phyloP scores from a whole-genome alignment of 2,329 filamentous ascomycete species.

The Colletotrichum agaves region DNA sequence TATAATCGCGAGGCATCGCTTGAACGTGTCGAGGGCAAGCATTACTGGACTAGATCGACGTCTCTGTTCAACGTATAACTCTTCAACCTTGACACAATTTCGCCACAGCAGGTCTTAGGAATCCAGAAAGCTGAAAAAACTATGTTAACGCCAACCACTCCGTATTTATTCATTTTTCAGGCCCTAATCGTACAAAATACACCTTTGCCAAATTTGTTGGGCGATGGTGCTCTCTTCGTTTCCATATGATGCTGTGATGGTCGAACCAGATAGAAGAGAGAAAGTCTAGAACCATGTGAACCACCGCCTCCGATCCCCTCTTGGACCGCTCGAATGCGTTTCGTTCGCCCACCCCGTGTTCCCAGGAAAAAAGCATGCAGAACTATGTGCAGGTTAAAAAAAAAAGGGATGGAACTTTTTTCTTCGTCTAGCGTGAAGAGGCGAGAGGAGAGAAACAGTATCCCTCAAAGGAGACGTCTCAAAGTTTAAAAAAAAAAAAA shows the following conservation, averaged over 20 bases:
- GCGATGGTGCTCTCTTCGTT: constrained; percentile 15
- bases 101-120: too few species aligned
- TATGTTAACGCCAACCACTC: constrained; percentile 22
- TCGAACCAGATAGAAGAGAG: constrained; percentile 2
- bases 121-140: neutral
- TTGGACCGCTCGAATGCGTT: constrained; percentile 37
- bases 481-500: neutral
- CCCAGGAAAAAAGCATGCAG: constrained; percentile 29
- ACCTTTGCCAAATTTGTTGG: neutral
- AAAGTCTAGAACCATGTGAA: constrained; percentile 30
- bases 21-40: too few species aligned
- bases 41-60: too few species aligned
- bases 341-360: constrained; percentile 1
- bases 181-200: constrained; percentile 31
- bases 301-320: constrained; percentile 20
- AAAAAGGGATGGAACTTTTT: constrained; percentile 35
- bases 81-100: too few species aligned
- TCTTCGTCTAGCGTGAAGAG: constrained; percentile 34
- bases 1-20: too few species aligned
- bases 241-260: constrained; percentile 12
- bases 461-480: neutral
- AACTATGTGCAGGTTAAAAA: constrained; percentile 29
- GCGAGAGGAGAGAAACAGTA: constrained; percentile 15
- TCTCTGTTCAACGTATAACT: too few species aligned
- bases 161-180: constrained; percentile 22